Evolutionary conservation across 345 rosid species (phyloP).

Genomic region (Heritiera littoralis): DNA sequence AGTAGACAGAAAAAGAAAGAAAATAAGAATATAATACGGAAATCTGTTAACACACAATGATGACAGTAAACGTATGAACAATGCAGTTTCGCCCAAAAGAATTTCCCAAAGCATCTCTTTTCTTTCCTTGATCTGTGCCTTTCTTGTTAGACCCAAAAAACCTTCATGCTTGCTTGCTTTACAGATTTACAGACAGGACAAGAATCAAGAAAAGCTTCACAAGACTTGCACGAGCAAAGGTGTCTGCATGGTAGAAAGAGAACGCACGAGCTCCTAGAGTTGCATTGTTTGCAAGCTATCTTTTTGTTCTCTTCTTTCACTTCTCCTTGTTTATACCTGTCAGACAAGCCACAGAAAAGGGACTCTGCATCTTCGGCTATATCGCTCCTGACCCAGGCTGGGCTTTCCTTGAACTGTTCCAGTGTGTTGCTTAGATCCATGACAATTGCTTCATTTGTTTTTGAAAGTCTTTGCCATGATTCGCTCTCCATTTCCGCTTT

Average conservation of each 20-base stretch:
- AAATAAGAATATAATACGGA: not conserved
- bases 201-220: constrained; percentile 45
- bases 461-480: constrained; percentile 39
- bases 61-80: constrained; percentile 9
- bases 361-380: constrained; percentile 38
- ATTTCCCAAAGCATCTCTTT: not conserved
- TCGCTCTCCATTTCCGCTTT: constrained; percentile 37
- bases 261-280: constrained; percentile 42
- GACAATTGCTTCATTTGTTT: constrained; percentile 41
- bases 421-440: constrained; percentile 36
- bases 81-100: not conserved
- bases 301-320: constrained; percentile 4
- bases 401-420: constrained; percentile 24
- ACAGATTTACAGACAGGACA: constrained; percentile 61
- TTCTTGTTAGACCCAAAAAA: constrained; percentile 34
- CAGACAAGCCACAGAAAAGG: constrained; percentile 19
- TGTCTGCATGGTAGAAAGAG: constrained; percentile 66
- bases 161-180: constrained; percentile 58
- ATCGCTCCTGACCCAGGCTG: constrained; percentile 8
- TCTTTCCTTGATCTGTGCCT: constrained; percentile 3
- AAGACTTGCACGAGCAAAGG: constrained; percentile 57
- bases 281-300: constrained; percentile 31
- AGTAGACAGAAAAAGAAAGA: not conserved
- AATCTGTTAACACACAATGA: constrained; percentile 4
- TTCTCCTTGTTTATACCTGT: not conserved